Percentiles rank a stretch among this genome's conserved stretches.
Conservation (phyloP, 345 rosid species). For the Boechera stricta region DNA sequence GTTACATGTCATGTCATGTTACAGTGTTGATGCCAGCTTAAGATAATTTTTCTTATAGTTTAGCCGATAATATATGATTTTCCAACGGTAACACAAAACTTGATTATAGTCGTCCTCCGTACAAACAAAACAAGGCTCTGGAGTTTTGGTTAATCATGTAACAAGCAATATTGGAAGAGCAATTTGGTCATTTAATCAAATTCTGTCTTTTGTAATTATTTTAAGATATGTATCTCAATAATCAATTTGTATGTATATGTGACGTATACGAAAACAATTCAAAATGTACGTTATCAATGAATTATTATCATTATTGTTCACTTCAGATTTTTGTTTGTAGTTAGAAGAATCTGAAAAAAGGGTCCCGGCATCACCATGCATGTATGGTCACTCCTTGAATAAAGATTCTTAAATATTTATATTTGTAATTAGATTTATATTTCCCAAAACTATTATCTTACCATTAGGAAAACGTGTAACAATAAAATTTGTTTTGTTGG, state of each 20-base stretch:
- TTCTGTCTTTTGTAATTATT: conserved; percentile 13
- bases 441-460: not conserved
- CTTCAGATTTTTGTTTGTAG: not conserved
- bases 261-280: not conserved
- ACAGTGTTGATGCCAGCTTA: not conserved
- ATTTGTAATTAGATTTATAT: too few species aligned
- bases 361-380: conserved; percentile 5
- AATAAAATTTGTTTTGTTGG: not conserved
- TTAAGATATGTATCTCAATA: not conserved
- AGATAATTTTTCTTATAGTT: not conserved
- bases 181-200: not conserved
- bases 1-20: too few species aligned
- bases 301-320: not conserved
- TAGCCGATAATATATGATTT: not conserved
- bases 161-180: too few species aligned
- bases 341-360: conserved; percentile 12
- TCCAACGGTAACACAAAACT: not conserved
- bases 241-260: not conserved
- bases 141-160: not conserved
- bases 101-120: not conserved
- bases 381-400: not conserved
- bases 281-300: not conserved
- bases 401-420: too few species aligned
- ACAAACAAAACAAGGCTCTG: not conserved
- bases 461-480: not conserved